Conservation (phyloP, 306 rosid genomes). For the Inga laurina region DNA sequence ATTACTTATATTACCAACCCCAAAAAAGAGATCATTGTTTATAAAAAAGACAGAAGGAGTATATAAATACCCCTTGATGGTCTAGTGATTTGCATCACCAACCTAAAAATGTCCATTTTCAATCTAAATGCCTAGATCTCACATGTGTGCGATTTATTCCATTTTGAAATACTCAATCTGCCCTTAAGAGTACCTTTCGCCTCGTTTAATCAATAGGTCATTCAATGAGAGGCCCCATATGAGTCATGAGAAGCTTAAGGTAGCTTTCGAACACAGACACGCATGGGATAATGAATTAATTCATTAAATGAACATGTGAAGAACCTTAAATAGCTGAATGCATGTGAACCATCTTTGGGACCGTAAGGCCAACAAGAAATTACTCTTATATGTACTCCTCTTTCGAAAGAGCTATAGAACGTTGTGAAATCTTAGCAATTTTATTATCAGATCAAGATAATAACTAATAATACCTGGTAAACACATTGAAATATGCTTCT, state of each 20-base stretch:
- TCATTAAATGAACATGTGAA: background rate
- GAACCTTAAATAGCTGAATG: background rate
- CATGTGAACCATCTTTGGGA: background rate
- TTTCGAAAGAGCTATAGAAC: background rate
- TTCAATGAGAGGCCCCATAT: background rate
- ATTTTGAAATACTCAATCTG: background rate
- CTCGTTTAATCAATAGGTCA: background rate
- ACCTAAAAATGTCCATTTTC: background rate
- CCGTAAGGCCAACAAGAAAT: background rate
- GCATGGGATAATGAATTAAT: background rate
- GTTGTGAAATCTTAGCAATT: background rate
- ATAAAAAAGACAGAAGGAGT: too few relatives aligned
- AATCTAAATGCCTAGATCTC: background rate
- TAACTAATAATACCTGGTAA: background rate
- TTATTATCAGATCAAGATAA: background rate
- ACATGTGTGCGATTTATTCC: background rate
- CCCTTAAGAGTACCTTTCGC: background rate
- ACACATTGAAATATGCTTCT: background rate
- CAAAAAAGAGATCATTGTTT: fast-evolving
- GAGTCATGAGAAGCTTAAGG: background rate
- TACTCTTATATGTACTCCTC: background rate
- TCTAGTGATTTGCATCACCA: background rate
- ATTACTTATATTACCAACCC: too few relatives aligned
- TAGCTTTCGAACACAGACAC: background rate
- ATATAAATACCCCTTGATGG: background rate